Evolutionary conservation across 352 stramenopile species (phyloP), one percentile per base, ranked within the genome.

Genomic region (Globisporangium solare): DNA sequence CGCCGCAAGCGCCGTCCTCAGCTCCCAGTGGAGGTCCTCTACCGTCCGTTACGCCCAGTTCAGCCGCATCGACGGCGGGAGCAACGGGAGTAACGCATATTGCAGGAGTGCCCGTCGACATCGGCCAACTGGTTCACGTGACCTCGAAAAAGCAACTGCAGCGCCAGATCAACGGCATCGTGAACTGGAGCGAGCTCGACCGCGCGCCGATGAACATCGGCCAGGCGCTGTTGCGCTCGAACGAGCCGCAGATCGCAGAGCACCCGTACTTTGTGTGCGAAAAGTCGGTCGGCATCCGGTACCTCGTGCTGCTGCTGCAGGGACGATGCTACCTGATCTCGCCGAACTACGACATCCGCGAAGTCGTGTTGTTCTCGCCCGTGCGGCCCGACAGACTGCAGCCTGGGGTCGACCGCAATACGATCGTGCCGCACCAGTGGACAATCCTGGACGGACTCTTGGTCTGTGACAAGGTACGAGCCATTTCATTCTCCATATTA

Each of bases 201-300:
- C 77, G 79, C 47, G 80, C 84, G 45, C 84, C 84, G 12, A 78
- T 94, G 68, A 75, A 84, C 54, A 75, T 89, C 21, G 74, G 71
- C 21, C 76, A 88, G 60, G 67, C 82, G 17, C 86, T 94, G 56
- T 66, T 88, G 50, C 74, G 84, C 18, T 67, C 70, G 51, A 92
- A 89, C 56, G 76, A 90, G 57, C 74, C 83, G 54, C 82, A 89
- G 51, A 71, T 94, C 50, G 64, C 73, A 50, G 84, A 94, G 32
- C 80, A 92, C 58, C 76, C 80, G 60, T 94, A 94, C 60, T 89
- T 94, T 65, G 84, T 94, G 53, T 89, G 84, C 55, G 83, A 92
- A 51, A 74, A 79, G 47, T 90, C 80, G 1, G 82, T 91, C 11
- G 84, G 84, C 51, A 73, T 92, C 43, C 80, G 80, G 37, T 92